These are phyloP conservation scores for Monosporozyma aquatica DNA, from an alignment of 805 yeast genomes.

Conservation along the genomic window DNA sequence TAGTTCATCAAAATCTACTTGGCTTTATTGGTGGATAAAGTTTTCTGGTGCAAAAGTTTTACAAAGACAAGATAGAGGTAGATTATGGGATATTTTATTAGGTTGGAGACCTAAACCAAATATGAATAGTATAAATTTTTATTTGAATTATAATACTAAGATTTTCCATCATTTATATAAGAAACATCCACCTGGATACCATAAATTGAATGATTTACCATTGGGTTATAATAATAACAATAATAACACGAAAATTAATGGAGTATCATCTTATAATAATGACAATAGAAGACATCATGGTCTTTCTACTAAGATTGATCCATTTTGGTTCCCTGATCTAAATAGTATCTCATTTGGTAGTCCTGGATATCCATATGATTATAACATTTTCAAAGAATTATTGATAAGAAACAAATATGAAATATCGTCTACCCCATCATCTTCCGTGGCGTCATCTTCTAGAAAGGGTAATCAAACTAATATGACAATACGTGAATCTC, in stretches of 20 bases:
- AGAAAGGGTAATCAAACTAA: too few relatives aligned
- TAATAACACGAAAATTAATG: too few relatives aligned
- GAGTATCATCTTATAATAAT: background rate
- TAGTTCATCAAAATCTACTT: conserved; percentile 53
- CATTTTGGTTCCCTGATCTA: conserved; percentile 33
- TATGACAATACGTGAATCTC: too few relatives aligned
- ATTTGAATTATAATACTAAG: conserved; percentile 29
- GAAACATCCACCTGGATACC: conserved; percentile 2
- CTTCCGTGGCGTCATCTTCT: too few relatives aligned
- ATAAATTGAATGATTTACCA: conserved; percentile 5
- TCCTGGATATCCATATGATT: conserved; percentile 19
- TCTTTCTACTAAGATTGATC: conserved; percentile 16
- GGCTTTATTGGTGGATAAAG: conserved; percentile 94
- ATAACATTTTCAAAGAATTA: conserved; percentile 24
- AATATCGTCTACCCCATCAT: background rate
- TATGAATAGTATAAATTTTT: conserved; percentile 25
- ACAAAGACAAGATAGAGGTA: conserved; percentile 71
- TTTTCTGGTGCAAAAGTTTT: conserved; percentile 83
- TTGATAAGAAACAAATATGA: conserved; percentile 22
- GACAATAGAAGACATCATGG: background rate
- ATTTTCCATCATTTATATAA: conserved; percentile 23
- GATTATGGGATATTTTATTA: conserved; percentile 79
- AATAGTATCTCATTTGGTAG: conserved; percentile 22
- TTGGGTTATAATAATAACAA: conserved; percentile 19
- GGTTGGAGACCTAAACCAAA: conserved; percentile 56